Base-by-base conservation (phyloP, 2,329 filamentous ascomycete species). In the Fusarium heterosporum region DNA sequence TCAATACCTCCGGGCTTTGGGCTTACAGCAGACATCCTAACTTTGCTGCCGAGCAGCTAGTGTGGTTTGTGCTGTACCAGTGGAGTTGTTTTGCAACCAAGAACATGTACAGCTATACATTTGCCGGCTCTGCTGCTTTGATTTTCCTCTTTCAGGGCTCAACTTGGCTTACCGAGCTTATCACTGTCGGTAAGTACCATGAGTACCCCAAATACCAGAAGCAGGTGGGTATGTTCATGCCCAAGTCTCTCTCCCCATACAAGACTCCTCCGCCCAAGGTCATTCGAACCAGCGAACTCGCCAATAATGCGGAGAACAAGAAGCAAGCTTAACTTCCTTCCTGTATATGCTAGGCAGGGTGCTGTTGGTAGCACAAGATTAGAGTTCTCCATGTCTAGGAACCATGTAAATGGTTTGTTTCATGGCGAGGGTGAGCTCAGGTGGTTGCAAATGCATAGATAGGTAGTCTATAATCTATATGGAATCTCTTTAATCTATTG, bases 1-100 rank as follows among this genome's bases (percentile, higher is more conserved):
- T 99, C 79, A 85, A 92, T 67, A 90, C 92, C 10, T 88, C 85
- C 6, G 96, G 96, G 0, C 83, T 99, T 9, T 99, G 92, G 90
- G 90, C 89, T 1, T 93, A 90, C 82, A 95, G 91, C 71, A 87
- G 96, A 43, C 96, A 99, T 77, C 96, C 96, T 46, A 99, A 99
- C 78, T 99, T 98, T 75, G 88, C 92, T 7, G 93, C 92, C 7
- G 96, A 99, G 79, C 96, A 98, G 80, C 83, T 89, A 29, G 89
- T 98, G 72, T 99, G 96, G 96, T 84, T 97, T 53, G 81, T 89
- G 10, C 79, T 98, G 51, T 98, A 98, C 78, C 87, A 93, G 73
- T 99, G 95, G 96, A 88, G 87, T 69, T 95, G 91, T 78, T 90
- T 88, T 75, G 86, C 89, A 54, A 92, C 90, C 30, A 85, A 89